Conservation (phyloP, 2,329 filamentous ascomycete species). For the Neofusicoccum laricinum region DNA sequence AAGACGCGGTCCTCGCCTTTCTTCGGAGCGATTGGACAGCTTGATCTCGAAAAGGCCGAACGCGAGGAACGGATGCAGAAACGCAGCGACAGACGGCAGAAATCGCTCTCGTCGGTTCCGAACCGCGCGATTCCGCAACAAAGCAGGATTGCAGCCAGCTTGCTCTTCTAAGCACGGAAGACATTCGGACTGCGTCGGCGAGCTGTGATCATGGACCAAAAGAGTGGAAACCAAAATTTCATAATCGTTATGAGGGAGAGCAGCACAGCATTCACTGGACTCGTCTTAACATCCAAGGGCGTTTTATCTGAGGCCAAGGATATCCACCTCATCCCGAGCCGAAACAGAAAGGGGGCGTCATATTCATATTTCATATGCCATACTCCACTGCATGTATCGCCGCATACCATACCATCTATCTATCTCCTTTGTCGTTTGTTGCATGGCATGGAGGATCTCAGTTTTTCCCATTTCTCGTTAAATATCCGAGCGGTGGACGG, state of each 20-base stretch:
- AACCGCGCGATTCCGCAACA: neutral
- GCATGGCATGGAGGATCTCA: constrained; percentile 7
- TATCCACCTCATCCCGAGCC: neutral
- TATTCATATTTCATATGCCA: neutral
- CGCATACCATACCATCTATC: constrained; percentile 8
- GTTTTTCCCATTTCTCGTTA: neutral
- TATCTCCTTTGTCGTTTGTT: constrained; percentile 6
- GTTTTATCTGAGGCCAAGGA: neutral
- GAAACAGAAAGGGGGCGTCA: neutral
- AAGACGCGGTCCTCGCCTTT: constrained; percentile 9
- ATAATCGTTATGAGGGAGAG: neutral
- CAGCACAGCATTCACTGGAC: neutral
- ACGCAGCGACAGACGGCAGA: constrained; percentile 2
- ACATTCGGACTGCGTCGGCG: neutral
- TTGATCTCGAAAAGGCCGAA: constrained; percentile 3
- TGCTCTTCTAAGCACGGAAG: neutral
- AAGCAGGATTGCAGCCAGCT: constrained; percentile 5
- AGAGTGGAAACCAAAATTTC: constrained; percentile 8
- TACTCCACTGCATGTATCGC: constrained; percentile 7
- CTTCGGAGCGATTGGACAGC: constrained; percentile 10
- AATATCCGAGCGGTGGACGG: neutral
- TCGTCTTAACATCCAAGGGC: neutral
- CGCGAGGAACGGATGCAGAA: constrained; percentile 4
- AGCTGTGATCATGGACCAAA: constrained; percentile 8
- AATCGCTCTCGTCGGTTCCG: neutral